These are phyloP conservation scores for Capronia americana DNA, from an alignment of 2,329 filamentous ascomycete genomes.

Conservation along the genomic window DNA sequence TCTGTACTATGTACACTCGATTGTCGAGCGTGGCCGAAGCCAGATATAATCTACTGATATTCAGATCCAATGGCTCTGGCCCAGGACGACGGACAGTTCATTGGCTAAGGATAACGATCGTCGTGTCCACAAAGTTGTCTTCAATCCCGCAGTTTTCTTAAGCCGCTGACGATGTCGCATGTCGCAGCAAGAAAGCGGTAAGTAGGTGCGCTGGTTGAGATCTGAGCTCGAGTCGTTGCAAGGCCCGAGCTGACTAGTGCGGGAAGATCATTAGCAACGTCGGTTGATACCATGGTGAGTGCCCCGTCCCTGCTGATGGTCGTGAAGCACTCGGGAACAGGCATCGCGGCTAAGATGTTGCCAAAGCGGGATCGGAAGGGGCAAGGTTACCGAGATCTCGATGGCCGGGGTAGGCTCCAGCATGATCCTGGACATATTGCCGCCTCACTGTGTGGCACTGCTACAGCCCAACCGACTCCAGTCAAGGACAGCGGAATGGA, in stretches of 20 bases:
- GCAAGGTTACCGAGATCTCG: constrained; percentile 4
- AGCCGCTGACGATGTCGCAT: not conserved
- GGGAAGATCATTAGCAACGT: not conserved
- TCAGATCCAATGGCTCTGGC: not conserved
- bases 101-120: not conserved
- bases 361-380: constrained; percentile 10
- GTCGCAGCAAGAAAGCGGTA: not conserved
- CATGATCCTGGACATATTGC: not conserved
- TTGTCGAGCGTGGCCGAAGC: not conserved
- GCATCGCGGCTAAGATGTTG: not conserved
- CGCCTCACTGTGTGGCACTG: not conserved
- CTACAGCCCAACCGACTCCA: not conserved
- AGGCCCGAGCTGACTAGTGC: not conserved
- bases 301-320: not conserved
- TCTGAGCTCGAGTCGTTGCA: not conserved
- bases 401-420: not conserved
- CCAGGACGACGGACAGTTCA: not conserved
- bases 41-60: not conserved
- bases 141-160: not conserved
- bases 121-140: not conserved
- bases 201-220: not conserved
- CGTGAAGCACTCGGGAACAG: not conserved
- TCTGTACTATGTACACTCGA: not conserved
- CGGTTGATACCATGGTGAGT: not conserved
- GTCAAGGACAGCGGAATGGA: not conserved